A percentile compares a stretch with the other conserved stretches of the same genome.
Evolutionary conservation across 176 grass and related monocot species (phyloP).

Genomic region (Cenchrus americanus): DNA sequence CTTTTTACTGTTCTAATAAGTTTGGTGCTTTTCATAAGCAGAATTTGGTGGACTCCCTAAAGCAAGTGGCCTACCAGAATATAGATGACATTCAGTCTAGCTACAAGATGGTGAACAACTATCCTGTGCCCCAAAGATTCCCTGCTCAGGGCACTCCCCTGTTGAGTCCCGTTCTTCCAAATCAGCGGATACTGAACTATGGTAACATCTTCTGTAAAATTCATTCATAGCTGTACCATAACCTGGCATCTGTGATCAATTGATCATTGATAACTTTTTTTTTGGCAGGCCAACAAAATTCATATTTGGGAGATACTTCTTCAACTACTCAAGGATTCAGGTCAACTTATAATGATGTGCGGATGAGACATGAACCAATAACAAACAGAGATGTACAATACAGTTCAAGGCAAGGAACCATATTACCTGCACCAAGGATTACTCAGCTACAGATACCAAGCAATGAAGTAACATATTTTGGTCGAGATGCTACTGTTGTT

Average conservation of each 20-base stretch:
- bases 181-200: slow-evolving; percentile 25
- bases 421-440: slow-evolving; percentile 40
- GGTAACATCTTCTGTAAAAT: slow-evolving; percentile 37
- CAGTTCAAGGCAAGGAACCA: slow-evolving; percentile 27
- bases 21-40: slow-evolving; percentile 36
- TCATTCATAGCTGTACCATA: slow-evolving; percentile 3
- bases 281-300: slow-evolving; percentile 34
- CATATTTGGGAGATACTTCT: background rate
- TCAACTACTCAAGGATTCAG: slow-evolving; percentile 18
- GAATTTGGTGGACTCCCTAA: slow-evolving; percentile 42
- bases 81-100: slow-evolving; percentile 39
- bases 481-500: slow-evolving; percentile 16
- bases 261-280: background rate
- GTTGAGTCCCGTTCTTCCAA: slow-evolving; percentile 18
- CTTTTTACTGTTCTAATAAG: slow-evolving; percentile 22
- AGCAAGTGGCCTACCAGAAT: slow-evolving; percentile 48
- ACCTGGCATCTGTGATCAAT: slow-evolving; percentile 4
- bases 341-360: slow-evolving; percentile 19
- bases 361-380: slow-evolving; percentile 19
- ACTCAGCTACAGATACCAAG: slow-evolving; percentile 34
- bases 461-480: slow-evolving; percentile 26
- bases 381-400: slow-evolving; percentile 15
- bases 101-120: slow-evolving; percentile 53
- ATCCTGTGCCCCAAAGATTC: slow-evolving; percentile 40
- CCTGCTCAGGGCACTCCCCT: slow-evolving; percentile 23